Conservation (phyloP, 2,329 filamentous ascomycete species). For the Phymatotrichopsis omnivora region DNA sequence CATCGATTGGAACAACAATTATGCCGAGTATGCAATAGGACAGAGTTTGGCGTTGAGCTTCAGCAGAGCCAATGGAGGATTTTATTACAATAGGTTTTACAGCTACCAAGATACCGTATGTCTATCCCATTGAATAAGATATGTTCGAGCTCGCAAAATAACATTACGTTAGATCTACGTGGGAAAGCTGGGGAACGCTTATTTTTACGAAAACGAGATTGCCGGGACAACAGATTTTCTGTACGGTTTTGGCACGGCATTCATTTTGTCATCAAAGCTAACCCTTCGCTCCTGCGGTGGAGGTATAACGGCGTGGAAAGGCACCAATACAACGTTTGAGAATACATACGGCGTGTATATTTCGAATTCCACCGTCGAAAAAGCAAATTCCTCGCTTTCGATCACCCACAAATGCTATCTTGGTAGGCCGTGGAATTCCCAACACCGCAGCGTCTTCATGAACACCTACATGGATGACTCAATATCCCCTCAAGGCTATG, state of each 20-base stretch:
- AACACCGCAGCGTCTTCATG: too few species aligned
- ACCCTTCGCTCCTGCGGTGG: constrained; percentile 52
- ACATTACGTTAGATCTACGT: constrained; percentile 51
- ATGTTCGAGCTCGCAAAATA: background rate
- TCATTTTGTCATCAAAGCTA: constrained; percentile 46
- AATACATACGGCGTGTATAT: too few species aligned
- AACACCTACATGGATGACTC: too few species aligned
- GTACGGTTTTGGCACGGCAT: constrained; percentile 57
- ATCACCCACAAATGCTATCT: too few species aligned
- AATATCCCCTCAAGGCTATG: too few species aligned
- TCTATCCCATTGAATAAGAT: too few species aligned
- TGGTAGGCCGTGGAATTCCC: too few species aligned
- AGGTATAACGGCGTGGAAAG: too few species aligned
- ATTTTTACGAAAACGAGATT: constrained; percentile 51
- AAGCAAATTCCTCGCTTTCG: too few species aligned
- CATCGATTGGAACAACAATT: constrained; percentile 54
- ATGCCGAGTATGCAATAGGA: constrained; percentile 43
- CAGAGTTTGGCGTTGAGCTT: constrained; percentile 52
- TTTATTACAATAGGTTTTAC: constrained; percentile 57
- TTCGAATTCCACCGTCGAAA: too few species aligned
- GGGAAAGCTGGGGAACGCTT: constrained; percentile 56
- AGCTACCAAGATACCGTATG: constrained; percentile 61
- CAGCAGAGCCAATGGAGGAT: constrained; percentile 54
- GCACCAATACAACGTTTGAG: too few species aligned
- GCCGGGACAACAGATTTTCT: constrained; percentile 59